These are phyloP conservation scores for Colletotrichum caudatum DNA, from an alignment of 2,329 filamentous ascomycete genomes.

Conservation along the genomic window DNA sequence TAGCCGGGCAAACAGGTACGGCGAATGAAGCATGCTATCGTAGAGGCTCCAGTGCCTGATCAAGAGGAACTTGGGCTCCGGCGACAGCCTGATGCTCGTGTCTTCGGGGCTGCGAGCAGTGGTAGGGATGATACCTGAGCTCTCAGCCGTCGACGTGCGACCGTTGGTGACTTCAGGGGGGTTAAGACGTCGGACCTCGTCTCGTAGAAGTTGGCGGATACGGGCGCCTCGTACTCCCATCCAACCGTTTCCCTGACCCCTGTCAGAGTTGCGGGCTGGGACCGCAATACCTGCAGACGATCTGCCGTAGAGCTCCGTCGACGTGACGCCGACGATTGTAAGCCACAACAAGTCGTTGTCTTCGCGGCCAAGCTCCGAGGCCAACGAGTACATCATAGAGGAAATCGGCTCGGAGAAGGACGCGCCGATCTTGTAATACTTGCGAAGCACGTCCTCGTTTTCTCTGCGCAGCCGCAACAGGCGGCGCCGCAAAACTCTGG, in stretches of 20 bases:
- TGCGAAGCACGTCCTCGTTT: conserved; percentile 79
- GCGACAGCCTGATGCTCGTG: conserved; percentile 89
- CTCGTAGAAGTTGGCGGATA: conserved; percentile 86
- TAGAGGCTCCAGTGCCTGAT: conserved; percentile 98
- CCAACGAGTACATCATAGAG: conserved; percentile 92
- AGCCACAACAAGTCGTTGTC: conserved; percentile 97
- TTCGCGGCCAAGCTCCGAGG: conserved; percentile 93
- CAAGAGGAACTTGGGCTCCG: conserved; percentile 92
- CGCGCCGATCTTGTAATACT: conserved; percentile 88
- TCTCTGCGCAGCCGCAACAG: conserved; percentile 81
- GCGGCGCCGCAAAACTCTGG: conserved; percentile 77
- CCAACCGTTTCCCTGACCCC: conserved; percentile 75
- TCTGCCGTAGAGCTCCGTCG: conserved; percentile 89
- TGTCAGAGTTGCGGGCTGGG: conserved; percentile 66
- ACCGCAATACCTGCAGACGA: conserved; percentile 83
- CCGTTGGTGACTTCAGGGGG: conserved; percentile 78
- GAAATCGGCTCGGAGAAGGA: conserved; percentile 96
- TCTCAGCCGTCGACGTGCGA: conserved; percentile 71
- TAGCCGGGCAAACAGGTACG: conserved; percentile 89
- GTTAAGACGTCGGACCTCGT: conserved; percentile 94
- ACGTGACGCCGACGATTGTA: conserved; percentile 94
- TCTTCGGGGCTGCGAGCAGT: conserved; percentile 91
- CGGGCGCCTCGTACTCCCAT: conserved; percentile 84
- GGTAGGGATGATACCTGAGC: conserved; percentile 86
- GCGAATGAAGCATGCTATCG: conserved; percentile 98